Base-by-base conservation (phyloP, 345 rosid species). In the Sonneratia alba region DNA sequence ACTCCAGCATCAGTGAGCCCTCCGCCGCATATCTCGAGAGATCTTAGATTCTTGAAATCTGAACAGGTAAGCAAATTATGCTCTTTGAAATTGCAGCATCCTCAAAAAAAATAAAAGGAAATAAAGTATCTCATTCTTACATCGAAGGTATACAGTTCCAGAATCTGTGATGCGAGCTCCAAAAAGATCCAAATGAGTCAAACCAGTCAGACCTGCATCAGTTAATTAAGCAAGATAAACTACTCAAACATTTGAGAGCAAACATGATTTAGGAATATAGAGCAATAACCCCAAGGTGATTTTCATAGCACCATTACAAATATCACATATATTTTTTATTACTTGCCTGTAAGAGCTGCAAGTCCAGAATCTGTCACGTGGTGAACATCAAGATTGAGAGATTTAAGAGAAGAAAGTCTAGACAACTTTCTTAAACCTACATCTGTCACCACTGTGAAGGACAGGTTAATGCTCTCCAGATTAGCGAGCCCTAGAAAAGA, bases 11-110 rank as follows among this genome's bases (percentile, higher is more conserved):
- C 98, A 36, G 96, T 91, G 77, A 93, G 80, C 75, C 92, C 92
- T 77, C 98, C 98, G 22, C 97, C 94, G 67, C 98, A 93, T 77
- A 93, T 93, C 80, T 93, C 97, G 83, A 91, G 78, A 59, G 92
- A 89, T 74, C 79, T 79, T 75, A 93, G 83, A 64, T 88, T 89
- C 88, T 89, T 93, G 71, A 91, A 85, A 76, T 84, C 98, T 91
- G 78, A 73, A n/a, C 59, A 9, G 45, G 10, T 42, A 9, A 9
- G 45, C 45, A 42, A 42, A 9, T 42, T 42, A 9, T 9, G 45
- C 10, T 42, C 0, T 4, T 42, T 5, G 6, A 5, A 42, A 42
- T 4, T 9, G 10, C 45, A 42, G 10, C 45, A 4, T 5, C 45
- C 45, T 4, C 7, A 47, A 2, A 47, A 47, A 47, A 47, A 47